Percentiles rank a stretch among this genome's conserved stretches.
Evolutionary conservation across 345 rosid species (phyloP).

Genomic region (Hibiscus mutabilis): DNA sequence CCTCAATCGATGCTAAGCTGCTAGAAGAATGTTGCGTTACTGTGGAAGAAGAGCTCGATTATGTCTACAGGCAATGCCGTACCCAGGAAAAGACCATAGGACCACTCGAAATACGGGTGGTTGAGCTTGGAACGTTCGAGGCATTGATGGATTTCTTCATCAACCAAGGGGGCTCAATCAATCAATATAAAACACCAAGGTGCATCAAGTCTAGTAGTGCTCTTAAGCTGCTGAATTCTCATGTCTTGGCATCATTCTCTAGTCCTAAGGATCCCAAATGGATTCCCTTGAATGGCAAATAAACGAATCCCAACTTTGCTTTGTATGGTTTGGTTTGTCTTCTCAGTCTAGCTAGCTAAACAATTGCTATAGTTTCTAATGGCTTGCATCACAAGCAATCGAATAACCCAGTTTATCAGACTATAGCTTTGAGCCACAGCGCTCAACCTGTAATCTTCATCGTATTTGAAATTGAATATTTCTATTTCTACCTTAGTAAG

Average conservation of each 20-base stretch:
- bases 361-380: neutral
- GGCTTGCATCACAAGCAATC: neutral
- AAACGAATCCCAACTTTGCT: neutral
- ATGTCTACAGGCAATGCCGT: slow-evolving; percentile 52
- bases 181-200: neutral
- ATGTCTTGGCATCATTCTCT: slow-evolving; percentile 42
- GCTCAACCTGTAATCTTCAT: neutral
- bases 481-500: neutral
- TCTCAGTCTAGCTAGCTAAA: neutral
- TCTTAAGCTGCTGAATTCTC: slow-evolving; percentile 43
- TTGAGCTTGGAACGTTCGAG: slow-evolving; percentile 47
- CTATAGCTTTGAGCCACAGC: neutral
- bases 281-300: slow-evolving; percentile 24
- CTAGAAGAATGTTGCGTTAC: slow-evolving; percentile 52
- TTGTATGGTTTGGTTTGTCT: neutral
- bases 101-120: slow-evolving; percentile 57
- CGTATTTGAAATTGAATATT: neutral
- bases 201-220: slow-evolving; percentile 18
- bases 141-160: slow-evolving; percentile 52
- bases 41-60: slow-evolving; percentile 53
- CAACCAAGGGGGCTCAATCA: slow-evolving; percentile 31
- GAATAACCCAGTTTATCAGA: neutral
- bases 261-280: slow-evolving; percentile 62
- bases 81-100: slow-evolving; percentile 43
- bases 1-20: slow-evolving; percentile 21